Base-by-base conservation (phyloP, 768 basidiomycete genomes). In the Collybia sordida region DNA sequence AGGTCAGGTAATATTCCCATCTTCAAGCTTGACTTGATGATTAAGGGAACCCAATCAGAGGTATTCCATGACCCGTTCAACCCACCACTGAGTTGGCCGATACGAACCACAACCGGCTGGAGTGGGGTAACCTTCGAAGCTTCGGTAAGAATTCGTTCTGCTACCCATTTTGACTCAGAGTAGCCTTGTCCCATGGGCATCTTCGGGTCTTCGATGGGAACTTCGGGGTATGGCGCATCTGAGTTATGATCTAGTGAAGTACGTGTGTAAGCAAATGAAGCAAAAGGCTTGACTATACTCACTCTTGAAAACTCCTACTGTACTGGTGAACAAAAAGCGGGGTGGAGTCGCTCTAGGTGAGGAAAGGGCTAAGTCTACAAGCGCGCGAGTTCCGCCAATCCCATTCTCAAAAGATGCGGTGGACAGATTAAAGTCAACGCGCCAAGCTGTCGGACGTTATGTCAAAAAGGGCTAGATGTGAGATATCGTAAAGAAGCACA, bases 341-440 rank as follows among this genome's bases (percentile, higher is more conserved):
- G 72, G 57, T 17, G 66, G 66, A 37, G 36, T 22, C 2, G 54
- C 28, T 31, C 49, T 53, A 6, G 42, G 55, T 27, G 69, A 71
- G 4, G 58, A 58, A 0, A 69, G 64, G 4, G 70, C 67, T 22
- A 81, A 63, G 49, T 75, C 72, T 43, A 78, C 59, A 11, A 77
- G 59, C 56, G 70, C 69, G 27, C 72, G 62, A 1, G 70, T 70
- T 15, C 72, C 72, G 18, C 58, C 60, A 42, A 80, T 61, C 50
- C 71, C 70, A 5, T 68, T 55, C 44, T 77, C 74, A 45, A 79
- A 79, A 9, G 78, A 78, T 7, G 64, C 60, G 18, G 77, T 59
- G 14, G 68, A 64, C 0, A 77, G 62, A 31, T 73, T 74, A 59
- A 80, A 78, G 59, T 80, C 75, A 40, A 80, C 69, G 0, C 68